These are phyloP conservation scores for Mycena sp. DNA, from an alignment of 1,284 basidiomycete genomes.

Conservation along the genomic window DNA sequence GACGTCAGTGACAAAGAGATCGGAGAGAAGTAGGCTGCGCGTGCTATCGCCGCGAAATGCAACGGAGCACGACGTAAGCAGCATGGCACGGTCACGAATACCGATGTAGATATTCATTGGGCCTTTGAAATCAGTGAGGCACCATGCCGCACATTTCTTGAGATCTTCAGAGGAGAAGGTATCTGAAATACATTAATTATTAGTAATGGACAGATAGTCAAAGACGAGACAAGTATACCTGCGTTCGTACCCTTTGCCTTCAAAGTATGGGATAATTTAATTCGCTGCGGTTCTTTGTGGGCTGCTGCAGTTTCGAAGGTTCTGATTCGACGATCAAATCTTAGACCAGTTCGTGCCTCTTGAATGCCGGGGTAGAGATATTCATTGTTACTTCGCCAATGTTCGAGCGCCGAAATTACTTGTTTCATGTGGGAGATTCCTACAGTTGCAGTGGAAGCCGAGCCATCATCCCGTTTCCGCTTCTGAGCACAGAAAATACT, in stretches of 20 bases:
- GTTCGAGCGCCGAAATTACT: slow-evolving; percentile 10
- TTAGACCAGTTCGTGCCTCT: not conserved
- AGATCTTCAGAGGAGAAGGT: slow-evolving; percentile 5
- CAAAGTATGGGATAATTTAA: not conserved
- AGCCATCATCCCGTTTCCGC: not conserved
- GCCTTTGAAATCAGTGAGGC: not conserved
- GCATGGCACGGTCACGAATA: slow-evolving; percentile 34
- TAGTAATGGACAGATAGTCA: not conserved
- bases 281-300: not conserved
- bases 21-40: slow-evolving; percentile 31
- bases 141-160: not conserved
- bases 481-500: not conserved
- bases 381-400: not conserved
- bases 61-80: slow-evolving; percentile 23
- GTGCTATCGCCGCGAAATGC: slow-evolving; percentile 39
- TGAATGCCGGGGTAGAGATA: not conserved
- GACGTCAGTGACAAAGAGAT: slow-evolving; percentile 31
- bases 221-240: too few relatives aligned
- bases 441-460: not conserved
- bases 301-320: not conserved
- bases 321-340: not conserved
- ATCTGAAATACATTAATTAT: not conserved
- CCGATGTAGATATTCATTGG: slow-evolving; percentile 6
- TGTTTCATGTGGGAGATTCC: not conserved
- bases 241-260: not conserved